phyloP scores from a whole-genome alignment of 768 basidiomycete species.

The Lyophyllum atratum region DNA sequence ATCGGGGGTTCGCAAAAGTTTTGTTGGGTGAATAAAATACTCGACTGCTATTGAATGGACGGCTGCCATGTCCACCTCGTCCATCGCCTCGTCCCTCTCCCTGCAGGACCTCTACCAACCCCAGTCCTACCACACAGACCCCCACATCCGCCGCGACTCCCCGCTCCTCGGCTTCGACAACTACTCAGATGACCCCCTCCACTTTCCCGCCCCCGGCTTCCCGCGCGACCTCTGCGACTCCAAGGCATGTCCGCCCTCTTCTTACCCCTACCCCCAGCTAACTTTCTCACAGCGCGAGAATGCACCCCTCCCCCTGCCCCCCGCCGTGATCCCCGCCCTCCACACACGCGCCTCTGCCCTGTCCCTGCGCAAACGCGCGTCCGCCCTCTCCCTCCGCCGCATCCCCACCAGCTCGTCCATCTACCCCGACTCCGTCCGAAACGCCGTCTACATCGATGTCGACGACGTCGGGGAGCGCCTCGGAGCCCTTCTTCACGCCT shows the following conservation, averaged over 20 bases:
- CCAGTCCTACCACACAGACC: neutral
- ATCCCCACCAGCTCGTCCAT: neutral
- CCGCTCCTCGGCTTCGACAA: conserved; percentile 23
- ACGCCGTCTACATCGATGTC: conserved; percentile 39
- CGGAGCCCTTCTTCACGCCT: conserved; percentile 18
- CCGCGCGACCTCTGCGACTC: conserved; percentile 8
- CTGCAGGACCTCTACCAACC: neutral
- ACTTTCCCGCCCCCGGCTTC: conserved; percentile 16
- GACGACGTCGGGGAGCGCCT: conserved; percentile 9
- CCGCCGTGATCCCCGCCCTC: conserved; percentile 7
- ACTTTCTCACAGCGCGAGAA: neutral
- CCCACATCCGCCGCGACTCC: conserved; percentile 23
- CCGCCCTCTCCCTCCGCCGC: conserved; percentile 5
- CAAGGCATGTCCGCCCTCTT: neutral
- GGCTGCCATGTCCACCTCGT: neutral
- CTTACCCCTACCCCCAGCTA: neutral
- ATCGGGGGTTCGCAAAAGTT: neutral
- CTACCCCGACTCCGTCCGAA: conserved; percentile 14
- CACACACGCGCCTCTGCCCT: conserved; percentile 3
- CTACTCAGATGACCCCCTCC: conserved; percentile 17
- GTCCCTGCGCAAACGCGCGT: conserved; percentile 1
- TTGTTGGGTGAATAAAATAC: neutral
- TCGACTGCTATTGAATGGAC: neutral
- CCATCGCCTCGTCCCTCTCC: conserved; percentile 1
- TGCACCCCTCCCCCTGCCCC: neutral